A percentile compares a stretch with the other conserved stretches of the same genome.
These are phyloP conservation scores for Emiliania huxleyi DNA, from an alignment of 78 protist genomes.

Conservation along the genomic window DNA sequence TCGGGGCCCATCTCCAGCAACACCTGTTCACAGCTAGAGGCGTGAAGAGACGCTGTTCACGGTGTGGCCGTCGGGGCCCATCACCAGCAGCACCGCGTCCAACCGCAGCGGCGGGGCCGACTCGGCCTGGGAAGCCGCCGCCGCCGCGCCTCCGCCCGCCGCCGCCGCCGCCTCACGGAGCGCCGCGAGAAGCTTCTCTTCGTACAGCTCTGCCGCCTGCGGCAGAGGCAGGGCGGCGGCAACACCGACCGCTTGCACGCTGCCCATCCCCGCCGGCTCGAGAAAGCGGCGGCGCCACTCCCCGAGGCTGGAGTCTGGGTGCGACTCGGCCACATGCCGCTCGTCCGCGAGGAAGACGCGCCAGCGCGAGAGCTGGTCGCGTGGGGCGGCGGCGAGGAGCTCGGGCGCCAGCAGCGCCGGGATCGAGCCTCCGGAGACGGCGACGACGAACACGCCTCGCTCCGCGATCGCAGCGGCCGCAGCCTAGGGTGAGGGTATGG, in stretches of 20 bases:
- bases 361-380: not conserved
- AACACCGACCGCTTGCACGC: not conserved
- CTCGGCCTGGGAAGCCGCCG: too few relatives aligned
- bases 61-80: too few relatives aligned
- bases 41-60: too few relatives aligned
- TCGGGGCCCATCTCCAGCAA: too few relatives aligned
- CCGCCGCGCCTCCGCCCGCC: too few relatives aligned
- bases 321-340: slow-evolving; percentile 8
- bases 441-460: not conserved
- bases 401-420: not conserved
- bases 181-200: not conserved
- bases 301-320: not conserved
- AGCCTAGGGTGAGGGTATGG: too few relatives aligned
- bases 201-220: slow-evolving; percentile 9
- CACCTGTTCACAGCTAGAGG: too few relatives aligned
- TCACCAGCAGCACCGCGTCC: too few relatives aligned
- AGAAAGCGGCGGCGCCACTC: not conserved
- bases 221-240: not conserved
- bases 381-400: not conserved
- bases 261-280: not conserved
- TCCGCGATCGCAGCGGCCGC: not conserved
- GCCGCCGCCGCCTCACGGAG: too few relatives aligned
- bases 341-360: slow-evolving; percentile 47
- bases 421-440: slow-evolving; percentile 42
- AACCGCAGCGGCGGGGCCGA: too few relatives aligned